A percentile compares a stretch with the other conserved stretches of the same genome.
Evolutionary conservation across 345 rosid species (phyloP).

Genomic region (Zanthoxylum bungeanum): DNA sequence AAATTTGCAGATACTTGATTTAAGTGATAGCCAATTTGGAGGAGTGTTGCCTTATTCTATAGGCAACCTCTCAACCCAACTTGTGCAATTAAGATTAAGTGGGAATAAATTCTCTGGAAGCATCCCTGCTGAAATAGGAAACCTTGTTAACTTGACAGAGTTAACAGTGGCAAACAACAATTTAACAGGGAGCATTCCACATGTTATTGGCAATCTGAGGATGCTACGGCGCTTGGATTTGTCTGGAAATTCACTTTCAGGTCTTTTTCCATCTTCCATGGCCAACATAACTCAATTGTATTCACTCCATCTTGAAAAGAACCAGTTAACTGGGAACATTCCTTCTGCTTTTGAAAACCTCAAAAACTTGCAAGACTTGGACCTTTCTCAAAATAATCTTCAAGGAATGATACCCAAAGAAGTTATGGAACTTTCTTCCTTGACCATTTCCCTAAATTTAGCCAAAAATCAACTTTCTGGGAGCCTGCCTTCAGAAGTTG

Average conservation of each 20-base stretch:
- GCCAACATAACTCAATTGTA: constrained; percentile 34
- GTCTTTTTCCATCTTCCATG: constrained; percentile 34
- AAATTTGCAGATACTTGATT: constrained; percentile 15
- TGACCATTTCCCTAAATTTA: constrained; percentile 14
- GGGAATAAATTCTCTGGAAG: constrained; percentile 22
- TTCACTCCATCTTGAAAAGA: constrained; percentile 15
- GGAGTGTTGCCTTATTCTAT: constrained; percentile 24
- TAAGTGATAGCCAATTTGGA: constrained; percentile 12
- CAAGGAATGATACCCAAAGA: constrained; percentile 19
- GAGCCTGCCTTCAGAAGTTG: constrained; percentile 15
- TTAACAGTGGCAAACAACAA: constrained; percentile 16
- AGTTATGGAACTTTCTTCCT: constrained; percentile 22
- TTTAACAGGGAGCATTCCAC: constrained; percentile 19
- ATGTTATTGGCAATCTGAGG: constrained; percentile 11
- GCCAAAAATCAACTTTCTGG: constrained; percentile 16
- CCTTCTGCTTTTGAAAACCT: constrained; percentile 30
- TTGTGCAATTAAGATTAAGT: constrained; percentile 15
- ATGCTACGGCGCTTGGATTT: constrained; percentile 19
- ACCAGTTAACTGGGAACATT: constrained; percentile 30
- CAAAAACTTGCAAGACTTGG: constrained; percentile 18
- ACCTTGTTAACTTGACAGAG: constrained; percentile 14
- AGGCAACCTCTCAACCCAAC: constrained; percentile 20
- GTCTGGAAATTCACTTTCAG: constrained; percentile 26
- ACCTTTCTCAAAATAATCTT: constrained; percentile 8
- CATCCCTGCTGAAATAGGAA: constrained; percentile 9